Evolutionary conservation across 2,329 filamentous ascomycete species (phyloP), one percentile per base, ranked within the genome.

Genomic region (Beauveria scarabaeidicola): DNA sequence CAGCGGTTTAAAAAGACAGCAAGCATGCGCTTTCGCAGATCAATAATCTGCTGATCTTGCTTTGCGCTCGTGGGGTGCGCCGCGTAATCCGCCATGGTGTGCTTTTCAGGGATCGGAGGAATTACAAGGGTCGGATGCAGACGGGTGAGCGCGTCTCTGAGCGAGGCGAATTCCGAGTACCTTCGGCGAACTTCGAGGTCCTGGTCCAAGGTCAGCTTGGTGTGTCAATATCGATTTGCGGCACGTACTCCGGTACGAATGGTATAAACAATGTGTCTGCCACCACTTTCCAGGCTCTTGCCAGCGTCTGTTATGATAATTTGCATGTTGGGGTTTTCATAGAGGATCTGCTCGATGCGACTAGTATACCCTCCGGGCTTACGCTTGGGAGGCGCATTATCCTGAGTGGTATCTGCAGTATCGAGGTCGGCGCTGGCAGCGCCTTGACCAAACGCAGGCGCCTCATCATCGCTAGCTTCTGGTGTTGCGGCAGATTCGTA

Each of bases 11-110:
- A 73, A 67, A 99, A 99, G 0, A 97, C 94, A 5, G 89, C 89
- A 58, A 99, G 74, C 94, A 99, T 99, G 67, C 94, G 89, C 78
- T 97, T 97, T 61, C 94, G 85, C 64, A 97, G 78, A 70, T 99
- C 94, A 64, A 99, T 99, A 50, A 97, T 99, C 62, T 93, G 90
- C 61, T 91, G 88, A 71, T 99, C 95, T 73, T 99, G 93, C 73
- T 97, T 99, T 19, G 95, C 95, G 68, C 93, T 97, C 41, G 94
- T 99, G 1, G 95, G 94, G 68, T 96, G 97, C 29, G 95, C 92
- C 17, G 94, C 94, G 70, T 99, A 99, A 73, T 99, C 94, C 62
- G 93, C 93, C 88, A 99, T 96, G 50, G 91, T 94, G 73, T 99
- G 94, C 74, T 99, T 99, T 76, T 99, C 95, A 23, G 94, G 94